Evolutionary conservation across 495 filamentous ascomycete genomes (phyloP), one percentile per base, ranked within the genome.

Genomic region (Hypoxylon intermedium): DNA sequence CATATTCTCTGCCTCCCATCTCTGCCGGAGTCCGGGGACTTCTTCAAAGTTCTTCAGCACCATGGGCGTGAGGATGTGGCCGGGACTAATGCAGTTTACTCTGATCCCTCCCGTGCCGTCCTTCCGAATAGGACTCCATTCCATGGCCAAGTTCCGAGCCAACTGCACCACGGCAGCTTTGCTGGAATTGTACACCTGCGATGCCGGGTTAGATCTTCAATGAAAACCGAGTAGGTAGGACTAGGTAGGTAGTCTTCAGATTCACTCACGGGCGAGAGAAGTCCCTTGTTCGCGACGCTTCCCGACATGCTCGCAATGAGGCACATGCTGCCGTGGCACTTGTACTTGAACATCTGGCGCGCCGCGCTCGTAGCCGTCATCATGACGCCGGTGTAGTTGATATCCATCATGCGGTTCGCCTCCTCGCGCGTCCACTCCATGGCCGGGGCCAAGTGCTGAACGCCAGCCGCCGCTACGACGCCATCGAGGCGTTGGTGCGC

Each of bases 361-460:
- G 90, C 90, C 6, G 82, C 84, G 7, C 87, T 85, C 57, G 87
- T 82, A 0, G 89, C 83, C 1, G 87, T 87, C 80, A 91, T 85
- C 72, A 92, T 89, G 6, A 89, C 86, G 13, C 89, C 90, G 0
- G 86, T 90, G 59, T 90, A 87, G 65, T 93, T 93, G 49, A 90
- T 79, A 42, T 84, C 83, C 70, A 93, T 80, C 85, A 92, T 89
- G 49, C 78, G 78, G 50, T 84, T 84, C 57, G 87, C 83, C 63
- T 91, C 87, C 48, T 85, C 79, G 37, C 80, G 75, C 2, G 80
- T 80, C 70, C 92, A 90, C 31, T 91, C 86, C 18, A 87, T 9
- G n/a, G 89, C 89, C 0, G 86, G 76, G 9, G 79, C 85, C 47
- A 90, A 81, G 63, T 90, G 84, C 71, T 91, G 85, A 37, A 91